Evolutionary conservation across 306 rosid genomes (phyloP), one percentile per base, ranked within the genome.

Genomic region (Prunus fruticosa): DNA sequence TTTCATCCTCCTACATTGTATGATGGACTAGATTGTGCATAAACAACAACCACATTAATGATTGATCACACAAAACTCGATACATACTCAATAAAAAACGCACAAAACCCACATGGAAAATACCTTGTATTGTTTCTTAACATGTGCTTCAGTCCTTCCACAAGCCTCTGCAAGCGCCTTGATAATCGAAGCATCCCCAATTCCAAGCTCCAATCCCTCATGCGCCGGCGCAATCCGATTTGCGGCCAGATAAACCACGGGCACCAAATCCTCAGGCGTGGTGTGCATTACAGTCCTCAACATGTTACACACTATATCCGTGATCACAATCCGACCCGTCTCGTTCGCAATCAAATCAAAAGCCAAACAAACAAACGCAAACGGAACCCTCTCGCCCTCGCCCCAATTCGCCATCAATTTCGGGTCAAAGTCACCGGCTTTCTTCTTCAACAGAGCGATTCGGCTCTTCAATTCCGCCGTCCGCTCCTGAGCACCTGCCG

Each of bases 161-260:
- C 83, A 92, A 0, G 93, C 97, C 80, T 89, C 93, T 0, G 97
- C 91, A 3, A 95, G 97, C 8, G 97, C 97, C 87, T 84, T 95
- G 45, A 87, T 80, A 18, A 95, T 90, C 6, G 97, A 90, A 69
- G 96, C 85, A 11, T 95, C 98, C 11, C 98, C 98, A 3, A 95
- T 83, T 56, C 98, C 98, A 76, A 95, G 82, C 82, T 95, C 99
- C 62, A 84, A 15, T 16, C 96, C 97, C 43, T 84, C 86, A 2
- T 95, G 93, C 0, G 97, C 89, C 0, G 98, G 97, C 1, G 97
- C 96, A 51, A 95, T 88, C 82, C 84, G 82, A 34, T 85, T 90
- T 0, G 91, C 91, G 6, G 89, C 77, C 18, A 95, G 90, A 78
- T 95, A 95, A 13, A 95, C 88, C 47, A 80, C 88, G 4, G 80